A percentile compares a stretch with the other conserved stretches of the same genome.
Evolutionary conservation across 192 early-diverging fungal genomes (phyloP).

Genomic region (Pilobolus umbonatus): DNA sequence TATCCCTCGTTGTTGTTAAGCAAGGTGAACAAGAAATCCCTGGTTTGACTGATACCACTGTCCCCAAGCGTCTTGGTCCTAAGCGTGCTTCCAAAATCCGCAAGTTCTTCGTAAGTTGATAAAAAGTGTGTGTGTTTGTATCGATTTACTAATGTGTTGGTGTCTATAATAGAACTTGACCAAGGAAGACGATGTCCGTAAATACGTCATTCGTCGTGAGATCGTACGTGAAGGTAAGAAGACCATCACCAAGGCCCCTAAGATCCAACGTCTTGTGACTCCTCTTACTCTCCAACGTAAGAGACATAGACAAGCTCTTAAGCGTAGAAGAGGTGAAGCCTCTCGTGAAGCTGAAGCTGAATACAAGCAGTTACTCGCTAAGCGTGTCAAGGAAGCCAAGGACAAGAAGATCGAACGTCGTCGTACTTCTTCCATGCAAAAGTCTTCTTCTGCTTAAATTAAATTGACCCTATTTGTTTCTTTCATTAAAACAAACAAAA

Average conservation of each 20-base stretch:
- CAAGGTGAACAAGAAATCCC: constrained; percentile 94
- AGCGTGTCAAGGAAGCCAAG: constrained; percentile 92
- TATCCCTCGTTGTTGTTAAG: constrained; percentile 93
- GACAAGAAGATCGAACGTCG: constrained; percentile 80
- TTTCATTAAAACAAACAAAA: not conserved
- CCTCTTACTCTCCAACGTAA: constrained; percentile 95
- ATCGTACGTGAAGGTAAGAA: constrained; percentile 87
- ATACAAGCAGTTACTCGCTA: constrained; percentile 81
- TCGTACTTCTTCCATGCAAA: constrained; percentile 60
- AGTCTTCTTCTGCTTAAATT: constrained; percentile 37
- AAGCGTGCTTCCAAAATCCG: constrained; percentile 98
- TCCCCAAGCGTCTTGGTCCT: constrained; percentile 97
- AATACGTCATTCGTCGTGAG: constrained; percentile 98
- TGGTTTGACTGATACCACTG: constrained; percentile 86
- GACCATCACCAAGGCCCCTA: constrained; percentile 88
- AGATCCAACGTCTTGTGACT: constrained; percentile 98
- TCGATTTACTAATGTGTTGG: not conserved
- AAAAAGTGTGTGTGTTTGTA: not conserved
- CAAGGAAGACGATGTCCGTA: constrained; percentile 99
- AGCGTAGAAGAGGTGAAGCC: constrained; percentile 77
- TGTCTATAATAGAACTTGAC: constrained; percentile 57
- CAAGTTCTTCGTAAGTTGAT: constrained; percentile 75
- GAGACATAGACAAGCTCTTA: constrained; percentile 80
- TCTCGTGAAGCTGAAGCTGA: constrained; percentile 74
- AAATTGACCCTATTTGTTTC: not conserved